Percentiles rank a stretch among this genome's conserved stretches.
Conservation (phyloP, 768 basidiomycete genomes). For the Suillus hirtellus region DNA sequence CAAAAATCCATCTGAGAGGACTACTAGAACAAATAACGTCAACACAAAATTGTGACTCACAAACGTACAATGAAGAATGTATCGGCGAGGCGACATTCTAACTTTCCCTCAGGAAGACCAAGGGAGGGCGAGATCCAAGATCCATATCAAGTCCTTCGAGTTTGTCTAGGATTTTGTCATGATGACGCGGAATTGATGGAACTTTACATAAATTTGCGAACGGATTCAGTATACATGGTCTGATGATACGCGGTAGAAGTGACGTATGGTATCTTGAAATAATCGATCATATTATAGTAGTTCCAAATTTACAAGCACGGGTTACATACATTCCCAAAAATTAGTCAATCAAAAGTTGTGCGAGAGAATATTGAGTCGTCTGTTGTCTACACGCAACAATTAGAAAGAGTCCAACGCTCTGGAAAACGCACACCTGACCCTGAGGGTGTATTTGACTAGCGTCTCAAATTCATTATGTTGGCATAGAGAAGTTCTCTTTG, state of each 20-base stretch:
- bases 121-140: too few relatives aligned
- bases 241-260: background rate
- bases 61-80: background rate
- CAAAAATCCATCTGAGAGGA: background rate
- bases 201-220: too few relatives aligned
- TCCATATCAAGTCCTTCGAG: too few relatives aligned
- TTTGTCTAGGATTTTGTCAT: too few relatives aligned
- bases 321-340: background rate
- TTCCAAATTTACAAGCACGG: background rate
- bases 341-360: background rate
- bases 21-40: background rate
- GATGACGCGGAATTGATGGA: too few relatives aligned
- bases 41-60: background rate
- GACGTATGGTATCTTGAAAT: background rate
- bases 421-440: background rate
- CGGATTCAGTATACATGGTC: too few relatives aligned
- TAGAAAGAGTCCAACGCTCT: background rate
- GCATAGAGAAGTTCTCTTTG: constrained; percentile 16
- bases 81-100: background rate
- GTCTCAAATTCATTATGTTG: background rate
- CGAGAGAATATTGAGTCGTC: background rate
- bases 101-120: too few relatives aligned
- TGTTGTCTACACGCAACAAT: background rate
- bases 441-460: background rate
- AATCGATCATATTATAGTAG: background rate